These are phyloP conservation scores for Podospora comata DNA, from an alignment of 495 filamentous ascomycete species.

Conservation along the genomic window DNA sequence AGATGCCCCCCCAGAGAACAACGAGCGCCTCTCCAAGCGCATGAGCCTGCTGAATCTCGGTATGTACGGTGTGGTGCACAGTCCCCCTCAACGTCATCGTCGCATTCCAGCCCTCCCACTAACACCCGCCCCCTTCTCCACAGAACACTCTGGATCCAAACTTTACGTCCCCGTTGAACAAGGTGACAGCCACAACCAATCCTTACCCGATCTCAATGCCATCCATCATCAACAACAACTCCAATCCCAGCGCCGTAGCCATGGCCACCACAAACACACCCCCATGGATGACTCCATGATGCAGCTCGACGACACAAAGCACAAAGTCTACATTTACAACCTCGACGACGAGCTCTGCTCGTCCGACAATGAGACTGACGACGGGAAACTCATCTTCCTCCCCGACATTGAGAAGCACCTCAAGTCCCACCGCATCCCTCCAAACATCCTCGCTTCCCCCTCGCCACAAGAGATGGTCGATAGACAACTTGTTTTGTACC, in stretches of 20 bases:
- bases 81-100: conserved; percentile 9
- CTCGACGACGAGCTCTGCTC: conserved; percentile 83
- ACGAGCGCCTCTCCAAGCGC: conserved; percentile 69
- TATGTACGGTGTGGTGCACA: conserved; percentile 41
- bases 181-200: conserved; percentile 19
- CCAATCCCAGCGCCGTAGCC: conserved; percentile 10
- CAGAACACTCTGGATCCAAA: conserved; percentile 54
- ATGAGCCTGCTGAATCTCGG: conserved; percentile 78
- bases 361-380: conserved; percentile 50
- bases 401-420: conserved; percentile 82
- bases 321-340: conserved; percentile 86
- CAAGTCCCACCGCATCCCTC: conserved; percentile 56
- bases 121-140: conserved; percentile 12
- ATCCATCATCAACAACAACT: conserved; percentile 2
- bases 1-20: conserved; percentile 43
- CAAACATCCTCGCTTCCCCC: conserved; percentile 51
- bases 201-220: conserved; percentile 6
- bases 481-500: conserved; percentile 78
- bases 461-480: conserved; percentile 43
- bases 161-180: conserved; percentile 55
- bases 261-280: conserved; percentile 1
- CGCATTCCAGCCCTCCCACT: conserved; percentile 17
- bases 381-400: conserved; percentile 64
- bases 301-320: conserved; percentile 82
- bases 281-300: conserved; percentile 54